Evolutionary conservation across 805 yeast species (phyloP), one percentile per base, ranked within the genome.

Genomic region (Metschnikowia henanensis): DNA sequence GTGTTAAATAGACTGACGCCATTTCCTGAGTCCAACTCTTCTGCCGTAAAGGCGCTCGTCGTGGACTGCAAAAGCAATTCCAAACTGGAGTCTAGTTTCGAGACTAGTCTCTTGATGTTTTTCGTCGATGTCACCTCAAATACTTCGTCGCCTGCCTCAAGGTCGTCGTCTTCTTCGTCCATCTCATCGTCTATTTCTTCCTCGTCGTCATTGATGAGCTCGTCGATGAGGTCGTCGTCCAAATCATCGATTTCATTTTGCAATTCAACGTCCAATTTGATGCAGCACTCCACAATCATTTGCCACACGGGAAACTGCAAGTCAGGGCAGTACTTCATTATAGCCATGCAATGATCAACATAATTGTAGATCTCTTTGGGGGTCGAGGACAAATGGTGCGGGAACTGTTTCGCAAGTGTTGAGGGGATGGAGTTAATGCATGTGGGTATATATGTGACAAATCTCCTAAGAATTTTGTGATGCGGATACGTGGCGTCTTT

Each of bases 261-360:
- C 45, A 91, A 72, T 62, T 90, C 98, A 5, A 91, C 97, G 64
- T 92, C 99, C 36, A 94, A 72, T 51, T 87, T 86, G 46, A 94
- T 88, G 43, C 87, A 76, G 49, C 82, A 79, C 62, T 92, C 96
- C 30, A 90, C 70, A 13, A 91, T 73, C 45, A 87, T 64, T 18
- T 85, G 83, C 97, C 97, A 91, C 6, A 87, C 73, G 36, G 80
- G 80, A 50, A 76, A 76, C 53, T 83, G 81, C 50, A 90, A 67
- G 53, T 90, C 97, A 4, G 81, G 79, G 50, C 94, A 87, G 62
- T 92, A 91, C 8, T 73, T 71, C 28, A 81, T 67, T 21, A 87
- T 61, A 20, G 59, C 59, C 40, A 91, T 66, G 37, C 87, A 60
- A 60, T 92, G 90, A 20, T 70, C 60, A 12, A 85, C 78, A 61